A percentile compares a stretch with the other conserved stretches of the same genome.
Conservation (phyloP, 2,329 filamentous ascomycete genomes). For the Phaeomoniella chlamydospora region DNA sequence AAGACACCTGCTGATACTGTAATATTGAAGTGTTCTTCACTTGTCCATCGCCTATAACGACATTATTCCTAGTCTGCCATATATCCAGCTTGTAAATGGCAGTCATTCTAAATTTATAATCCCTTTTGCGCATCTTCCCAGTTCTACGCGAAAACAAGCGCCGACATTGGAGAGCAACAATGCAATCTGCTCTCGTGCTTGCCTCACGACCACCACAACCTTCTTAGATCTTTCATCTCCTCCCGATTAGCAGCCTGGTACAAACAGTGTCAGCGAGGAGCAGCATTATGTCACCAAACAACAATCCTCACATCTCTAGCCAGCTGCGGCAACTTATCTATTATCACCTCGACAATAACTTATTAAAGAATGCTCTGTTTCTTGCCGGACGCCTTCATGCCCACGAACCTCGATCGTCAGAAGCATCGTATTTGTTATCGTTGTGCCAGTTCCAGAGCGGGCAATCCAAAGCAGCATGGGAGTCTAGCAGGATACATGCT, state of each 20-base stretch:
- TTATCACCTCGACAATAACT: slow-evolving; percentile 76
- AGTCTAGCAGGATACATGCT: slow-evolving; percentile 59
- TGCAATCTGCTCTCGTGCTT: background rate
- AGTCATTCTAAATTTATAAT: too few relatives aligned
- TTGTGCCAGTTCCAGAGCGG: slow-evolving; percentile 74
- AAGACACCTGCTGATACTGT: too few relatives aligned
- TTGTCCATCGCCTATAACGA: too few relatives aligned
- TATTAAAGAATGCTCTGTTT: slow-evolving; percentile 82
- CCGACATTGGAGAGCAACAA: background rate
- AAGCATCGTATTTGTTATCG: slow-evolving; percentile 70
- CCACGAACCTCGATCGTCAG: slow-evolving; percentile 66
- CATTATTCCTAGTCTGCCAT: too few relatives aligned
- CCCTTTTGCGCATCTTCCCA: too few relatives aligned
- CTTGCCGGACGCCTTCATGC: slow-evolving; percentile 76
- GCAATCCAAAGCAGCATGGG: slow-evolving; percentile 73
- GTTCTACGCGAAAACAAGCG: too few relatives aligned
- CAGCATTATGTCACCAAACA: slow-evolving; percentile 42
- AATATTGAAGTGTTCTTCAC: too few relatives aligned
- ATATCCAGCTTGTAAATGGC: too few relatives aligned
- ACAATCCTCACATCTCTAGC: slow-evolving; percentile 34
- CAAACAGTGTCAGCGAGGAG: too few relatives aligned
- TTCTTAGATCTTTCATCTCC: background rate
- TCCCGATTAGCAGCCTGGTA: background rate
- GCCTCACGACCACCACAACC: background rate
- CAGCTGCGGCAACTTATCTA: slow-evolving; percentile 53